These are phyloP conservation scores for Stagonosporopsis cucurbitacearum DNA, from an alignment of 2,329 filamentous ascomycete genomes.

Conservation along the genomic window DNA sequence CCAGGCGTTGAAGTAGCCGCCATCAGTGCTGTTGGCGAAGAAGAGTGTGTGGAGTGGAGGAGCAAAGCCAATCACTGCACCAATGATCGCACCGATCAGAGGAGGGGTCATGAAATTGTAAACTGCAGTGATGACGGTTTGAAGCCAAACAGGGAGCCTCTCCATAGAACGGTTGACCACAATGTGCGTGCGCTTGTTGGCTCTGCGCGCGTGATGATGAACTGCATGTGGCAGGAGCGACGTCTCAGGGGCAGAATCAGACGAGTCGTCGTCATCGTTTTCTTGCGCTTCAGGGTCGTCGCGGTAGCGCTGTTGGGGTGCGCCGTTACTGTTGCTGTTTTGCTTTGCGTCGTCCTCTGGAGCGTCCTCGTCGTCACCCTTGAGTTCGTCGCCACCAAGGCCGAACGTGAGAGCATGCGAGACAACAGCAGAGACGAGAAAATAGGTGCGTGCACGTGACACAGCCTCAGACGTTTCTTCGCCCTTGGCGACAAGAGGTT, in stretches of 20 bases:
- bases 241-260: conserved; percentile 49
- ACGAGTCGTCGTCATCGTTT: conserved; percentile 28
- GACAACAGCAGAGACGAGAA: conserved; percentile 69
- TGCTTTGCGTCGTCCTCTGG: conserved; percentile 40
- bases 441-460: conserved; percentile 68
- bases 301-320: conserved; percentile 12
- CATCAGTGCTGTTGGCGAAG: conserved; percentile 63
- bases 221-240: conserved; percentile 57
- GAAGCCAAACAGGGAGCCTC: conserved; percentile 47
- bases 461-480: conserved; percentile 57
- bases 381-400: conserved; percentile 65
- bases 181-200: conserved; percentile 44
- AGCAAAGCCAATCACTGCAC: conserved; percentile 65
- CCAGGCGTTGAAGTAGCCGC: conserved; percentile 71
- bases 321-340: conserved; percentile 6
- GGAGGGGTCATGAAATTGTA: conserved; percentile 67
- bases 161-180: conserved; percentile 5
- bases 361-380: conserved; percentile 50
- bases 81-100: conserved; percentile 65
- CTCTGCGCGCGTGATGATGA: conserved; percentile 43
- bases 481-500: conserved; percentile 54
- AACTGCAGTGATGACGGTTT: conserved; percentile 50
- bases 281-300: conserved; percentile 26
- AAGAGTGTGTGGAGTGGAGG: conserved; percentile 67
- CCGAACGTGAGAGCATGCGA: conserved; percentile 70